Percentiles rank a stretch among this genome's conserved stretches.
These are phyloP conservation scores for Baorangia bicolor DNA, from an alignment of 768 basidiomycete genomes.

Conservation along the genomic window DNA sequence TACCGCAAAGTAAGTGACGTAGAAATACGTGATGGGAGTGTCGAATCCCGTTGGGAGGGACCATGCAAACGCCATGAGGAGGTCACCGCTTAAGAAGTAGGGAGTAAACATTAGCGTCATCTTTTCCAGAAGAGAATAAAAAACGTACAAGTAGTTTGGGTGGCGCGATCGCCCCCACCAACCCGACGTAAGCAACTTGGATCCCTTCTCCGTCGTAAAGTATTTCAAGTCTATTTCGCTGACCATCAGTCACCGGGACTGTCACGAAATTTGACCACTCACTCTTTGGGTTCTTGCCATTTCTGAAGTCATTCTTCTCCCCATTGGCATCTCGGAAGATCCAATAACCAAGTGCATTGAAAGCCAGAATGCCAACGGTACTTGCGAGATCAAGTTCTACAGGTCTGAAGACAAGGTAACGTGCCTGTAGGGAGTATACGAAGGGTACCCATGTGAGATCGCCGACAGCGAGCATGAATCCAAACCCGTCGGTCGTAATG, in stretches of 20 bases:
- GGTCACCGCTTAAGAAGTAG: conserved; percentile 63
- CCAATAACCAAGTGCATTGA: conserved; percentile 77
- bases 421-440: conserved; percentile 89
- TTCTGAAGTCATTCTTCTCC: conserved; percentile 95
- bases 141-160: conserved; percentile 80
- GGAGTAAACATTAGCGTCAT: not conserved
- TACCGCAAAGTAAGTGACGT: conserved; percentile 83
- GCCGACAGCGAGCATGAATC: conserved; percentile 95
- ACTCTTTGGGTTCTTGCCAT: conserved; percentile 94
- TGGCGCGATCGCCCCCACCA: conserved; percentile 98
- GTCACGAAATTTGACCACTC: not conserved
- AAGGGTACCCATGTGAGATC: conserved; percentile 95
- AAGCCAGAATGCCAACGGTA: conserved; percentile 56
- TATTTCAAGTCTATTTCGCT: conserved; percentile 61
- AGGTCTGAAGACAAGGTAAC: conserved; percentile 90
- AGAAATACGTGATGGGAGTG: conserved; percentile 96
- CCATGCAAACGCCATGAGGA: conserved; percentile 91
- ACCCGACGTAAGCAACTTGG: conserved; percentile 89
- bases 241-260: conserved; percentile 1
- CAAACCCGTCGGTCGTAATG: conserved; percentile 96
- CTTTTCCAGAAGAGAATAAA: not conserved
- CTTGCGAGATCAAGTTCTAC: conserved; percentile 66
- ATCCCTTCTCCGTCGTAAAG: conserved; percentile 80
- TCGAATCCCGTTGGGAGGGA: conserved; percentile 88
- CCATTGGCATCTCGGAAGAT: conserved; percentile 88